Percentiles rank a stretch among this genome's conserved stretches.
Conservation (phyloP, 371 early-diverging fungal species). For the Saksenaea vasiformis region DNA sequence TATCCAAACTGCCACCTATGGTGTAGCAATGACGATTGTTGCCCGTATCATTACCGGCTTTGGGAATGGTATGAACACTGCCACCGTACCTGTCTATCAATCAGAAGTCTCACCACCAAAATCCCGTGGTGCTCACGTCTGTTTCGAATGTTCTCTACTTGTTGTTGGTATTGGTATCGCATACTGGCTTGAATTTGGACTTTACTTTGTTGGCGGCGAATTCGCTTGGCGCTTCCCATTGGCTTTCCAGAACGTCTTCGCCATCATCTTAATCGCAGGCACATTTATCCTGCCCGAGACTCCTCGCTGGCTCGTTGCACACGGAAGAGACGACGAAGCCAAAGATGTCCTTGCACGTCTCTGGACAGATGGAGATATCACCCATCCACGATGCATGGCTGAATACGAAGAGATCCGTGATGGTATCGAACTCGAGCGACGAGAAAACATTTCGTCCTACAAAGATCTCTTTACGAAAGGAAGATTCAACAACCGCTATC, state of each 20-base stretch:
- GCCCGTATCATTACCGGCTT: constrained; percentile 57
- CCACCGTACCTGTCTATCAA: constrained; percentile 53
- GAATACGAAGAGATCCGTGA: constrained; percentile 46
- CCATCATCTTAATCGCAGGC: constrained; percentile 44
- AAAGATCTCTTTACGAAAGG: constrained; percentile 42
- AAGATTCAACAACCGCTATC: constrained; percentile 42
- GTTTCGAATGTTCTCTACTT: constrained; percentile 37
- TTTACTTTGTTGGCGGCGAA: constrained; percentile 34
- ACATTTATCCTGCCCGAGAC: constrained; percentile 55
- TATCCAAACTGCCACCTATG: constrained; percentile 38
- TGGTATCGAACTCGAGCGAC: constrained; percentile 41
- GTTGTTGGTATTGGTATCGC: constrained; percentile 41
- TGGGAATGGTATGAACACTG: constrained; percentile 56
- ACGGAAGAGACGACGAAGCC: constrained; percentile 38
- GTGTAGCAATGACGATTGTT: constrained; percentile 42
- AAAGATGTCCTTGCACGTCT: constrained; percentile 44
- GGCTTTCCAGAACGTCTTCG: constrained; percentile 52
- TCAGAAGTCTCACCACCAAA: constrained; percentile 54
- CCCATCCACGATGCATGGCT: constrained; percentile 30
- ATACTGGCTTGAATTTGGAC: constrained; percentile 53
- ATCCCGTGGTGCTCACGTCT: constrained; percentile 38
- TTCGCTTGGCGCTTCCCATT: constrained; percentile 57
- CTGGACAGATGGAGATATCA: constrained; percentile 32
- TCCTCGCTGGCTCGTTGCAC: constrained; percentile 59
- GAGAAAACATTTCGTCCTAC: constrained; percentile 38